Conservation (phyloP, 2,329 filamentous ascomycete genomes). For the Ophiocordyceps camponoti-floridani region DNA sequence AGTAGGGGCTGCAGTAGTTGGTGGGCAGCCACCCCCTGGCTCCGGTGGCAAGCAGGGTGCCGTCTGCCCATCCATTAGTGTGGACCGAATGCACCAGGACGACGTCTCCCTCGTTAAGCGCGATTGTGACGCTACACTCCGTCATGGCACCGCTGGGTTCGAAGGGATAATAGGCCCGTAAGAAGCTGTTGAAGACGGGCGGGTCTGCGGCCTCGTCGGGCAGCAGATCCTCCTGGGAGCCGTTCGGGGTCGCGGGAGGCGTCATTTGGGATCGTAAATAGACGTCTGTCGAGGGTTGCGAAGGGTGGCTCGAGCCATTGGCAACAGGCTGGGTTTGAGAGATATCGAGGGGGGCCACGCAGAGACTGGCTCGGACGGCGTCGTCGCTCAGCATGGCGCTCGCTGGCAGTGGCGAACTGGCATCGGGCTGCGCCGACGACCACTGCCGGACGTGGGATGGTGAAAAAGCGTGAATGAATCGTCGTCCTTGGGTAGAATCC, state of each 20-base stretch:
- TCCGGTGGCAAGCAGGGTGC: slow-evolving; percentile 71
- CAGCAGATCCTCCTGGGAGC: slow-evolving; percentile 40
- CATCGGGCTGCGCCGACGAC: slow-evolving; percentile 9
- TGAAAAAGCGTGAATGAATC: background rate
- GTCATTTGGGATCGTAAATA: slow-evolving; percentile 48
- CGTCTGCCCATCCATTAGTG: slow-evolving; percentile 96
- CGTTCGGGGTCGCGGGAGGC: slow-evolving; percentile 57
- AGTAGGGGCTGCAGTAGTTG: slow-evolving; percentile 94
- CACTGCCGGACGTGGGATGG: background rate
- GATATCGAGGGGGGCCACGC: slow-evolving; percentile 41
- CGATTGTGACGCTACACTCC: slow-evolving; percentile 77
- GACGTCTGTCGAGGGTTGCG: slow-evolving; percentile 17
- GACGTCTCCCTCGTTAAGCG: slow-evolving; percentile 78
- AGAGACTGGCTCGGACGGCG: slow-evolving; percentile 36
- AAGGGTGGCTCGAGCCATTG: slow-evolving; percentile 12
- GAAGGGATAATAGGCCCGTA: slow-evolving; percentile 88
- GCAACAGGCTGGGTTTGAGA: slow-evolving; percentile 20
- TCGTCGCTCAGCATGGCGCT: slow-evolving; percentile 22
- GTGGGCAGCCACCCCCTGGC: slow-evolving; percentile 90
- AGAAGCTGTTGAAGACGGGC: slow-evolving; percentile 78
- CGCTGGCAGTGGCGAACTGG: slow-evolving; percentile 11
- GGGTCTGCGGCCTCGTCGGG: slow-evolving; percentile 21
- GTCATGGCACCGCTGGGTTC: slow-evolving; percentile 58
- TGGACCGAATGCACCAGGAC: slow-evolving; percentile 92
- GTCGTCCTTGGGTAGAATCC: background rate